These are phyloP conservation scores for Sphagnum contortum DNA, from an alignment of 225 moss, liverwort and hornwort genomes.

Conservation along the genomic window DNA sequence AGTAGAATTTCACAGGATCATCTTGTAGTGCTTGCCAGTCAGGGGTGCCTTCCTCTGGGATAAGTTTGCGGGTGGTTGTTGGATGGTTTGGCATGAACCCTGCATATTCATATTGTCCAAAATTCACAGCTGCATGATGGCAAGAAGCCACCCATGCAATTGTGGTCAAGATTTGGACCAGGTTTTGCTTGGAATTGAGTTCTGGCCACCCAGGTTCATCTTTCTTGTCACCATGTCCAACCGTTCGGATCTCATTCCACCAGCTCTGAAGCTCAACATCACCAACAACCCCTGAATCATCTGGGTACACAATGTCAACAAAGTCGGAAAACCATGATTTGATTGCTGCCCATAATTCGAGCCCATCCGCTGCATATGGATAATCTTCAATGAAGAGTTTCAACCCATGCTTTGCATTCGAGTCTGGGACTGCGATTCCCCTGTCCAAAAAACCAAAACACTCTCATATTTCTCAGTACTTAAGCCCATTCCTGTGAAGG, in stretches of 20 bases:
- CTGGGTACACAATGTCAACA: constrained; percentile 38
- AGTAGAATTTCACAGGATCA: constrained; percentile 35
- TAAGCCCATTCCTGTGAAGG: too few species aligned
- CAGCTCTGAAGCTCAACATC: constrained; percentile 63
- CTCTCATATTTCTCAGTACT: background rate
- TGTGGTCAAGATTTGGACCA: constrained; percentile 37
- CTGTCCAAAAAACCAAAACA: constrained; percentile 13
- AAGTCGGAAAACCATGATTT: constrained; percentile 35
- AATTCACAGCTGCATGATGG: constrained; percentile 72
- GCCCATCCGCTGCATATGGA: constrained; percentile 64
- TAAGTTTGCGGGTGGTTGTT: constrained; percentile 28
- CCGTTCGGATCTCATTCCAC: constrained; percentile 51
- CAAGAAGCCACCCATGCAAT: constrained; percentile 61
- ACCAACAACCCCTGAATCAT: constrained; percentile 25
- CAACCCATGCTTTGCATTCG: constrained; percentile 24
- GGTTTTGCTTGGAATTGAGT: constrained; percentile 18
- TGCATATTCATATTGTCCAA: constrained; percentile 57
- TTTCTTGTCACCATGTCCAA: constrained; percentile 55
- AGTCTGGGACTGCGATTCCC: constrained; percentile 61
- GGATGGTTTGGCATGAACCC: constrained; percentile 57
- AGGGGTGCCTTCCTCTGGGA: constrained; percentile 33
- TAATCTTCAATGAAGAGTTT: constrained; percentile 70
- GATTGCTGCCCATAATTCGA: constrained; percentile 56
- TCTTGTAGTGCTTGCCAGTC: constrained; percentile 27
- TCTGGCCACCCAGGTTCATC: constrained; percentile 49